Percentiles rank a stretch among this genome's conserved stretches.
phyloP scores from a whole-genome alignment of 1,284 basidiomycete species.

The Apiotrichum domesticum region DNA sequence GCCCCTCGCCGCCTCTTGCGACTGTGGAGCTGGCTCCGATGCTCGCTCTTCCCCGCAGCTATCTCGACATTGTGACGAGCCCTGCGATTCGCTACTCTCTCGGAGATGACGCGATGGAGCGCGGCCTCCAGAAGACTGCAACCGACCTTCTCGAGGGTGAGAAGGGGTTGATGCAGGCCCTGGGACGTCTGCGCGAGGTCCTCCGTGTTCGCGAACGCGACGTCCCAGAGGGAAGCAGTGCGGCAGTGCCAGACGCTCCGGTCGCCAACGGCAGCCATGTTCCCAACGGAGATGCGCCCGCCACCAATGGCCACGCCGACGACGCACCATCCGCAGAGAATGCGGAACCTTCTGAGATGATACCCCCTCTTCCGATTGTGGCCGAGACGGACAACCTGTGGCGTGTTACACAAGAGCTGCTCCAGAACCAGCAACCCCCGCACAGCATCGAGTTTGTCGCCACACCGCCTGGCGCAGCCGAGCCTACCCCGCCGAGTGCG shows the following conservation, averaged over 20 bases:
- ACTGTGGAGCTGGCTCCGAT: conserved; percentile 39
- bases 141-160: conserved; percentile 47
- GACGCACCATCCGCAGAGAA: not conserved
- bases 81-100: conserved; percentile 45
- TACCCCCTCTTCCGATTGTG: conserved; percentile 35
- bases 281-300: conserved; percentile 6
- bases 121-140: conserved; percentile 42
- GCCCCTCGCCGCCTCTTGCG: conserved; percentile 39
- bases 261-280: conserved; percentile 1
- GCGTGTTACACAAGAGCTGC: conserved; percentile 40
- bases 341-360: not conserved
- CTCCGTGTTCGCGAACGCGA: conserved; percentile 33
- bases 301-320: conserved; percentile 8
- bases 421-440: conserved; percentile 18
- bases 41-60: conserved; percentile 39
- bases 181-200: conserved; percentile 41
- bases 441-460: conserved; percentile 26
- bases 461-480: conserved; percentile 24
- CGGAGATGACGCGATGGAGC: conserved; percentile 44
- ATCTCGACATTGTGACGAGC: conserved; percentile 43
- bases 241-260: not conserved
- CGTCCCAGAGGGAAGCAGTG: conserved; percentile 20
- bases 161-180: conserved; percentile 41
- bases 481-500: not conserved
- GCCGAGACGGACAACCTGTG: conserved; percentile 43